A percentile compares a stretch with the other conserved stretches of the same genome.
Conservation (phyloP, 2,329 filamentous ascomycete species). For the Arachnomyces sp. region DNA sequence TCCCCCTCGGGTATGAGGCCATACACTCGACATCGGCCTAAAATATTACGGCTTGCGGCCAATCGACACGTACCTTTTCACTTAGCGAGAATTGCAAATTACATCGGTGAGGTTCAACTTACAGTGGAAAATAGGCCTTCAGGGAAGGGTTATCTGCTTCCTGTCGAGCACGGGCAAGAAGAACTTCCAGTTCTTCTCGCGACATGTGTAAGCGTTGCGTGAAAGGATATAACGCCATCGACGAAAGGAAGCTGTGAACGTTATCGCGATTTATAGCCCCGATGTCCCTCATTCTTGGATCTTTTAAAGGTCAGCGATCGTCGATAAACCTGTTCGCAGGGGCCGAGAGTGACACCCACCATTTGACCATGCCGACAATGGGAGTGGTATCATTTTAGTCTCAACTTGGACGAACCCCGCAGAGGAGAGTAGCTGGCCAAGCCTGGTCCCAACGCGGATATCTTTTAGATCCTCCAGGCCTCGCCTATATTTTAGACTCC, state of each 20-base stretch:
- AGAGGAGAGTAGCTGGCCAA: conserved; percentile 50
- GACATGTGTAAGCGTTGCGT: conserved; percentile 35
- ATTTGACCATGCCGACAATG: conserved; percentile 60
- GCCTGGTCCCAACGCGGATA: conserved; percentile 53
- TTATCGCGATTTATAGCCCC: conserved; percentile 34
- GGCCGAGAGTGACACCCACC: conserved; percentile 38
- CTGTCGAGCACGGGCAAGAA: conserved; percentile 29
- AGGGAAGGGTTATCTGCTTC: conserved; percentile 30
- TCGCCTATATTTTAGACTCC: conserved; percentile 58
- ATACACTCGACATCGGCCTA: too few species aligned
- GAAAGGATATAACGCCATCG: conserved; percentile 38
- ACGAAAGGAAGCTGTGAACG: conserved; percentile 28
- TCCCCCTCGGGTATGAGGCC: too few species aligned
- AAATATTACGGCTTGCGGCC: conserved; percentile 27
- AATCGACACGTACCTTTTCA: conserved; percentile 34
- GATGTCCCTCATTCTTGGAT: conserved; percentile 34
- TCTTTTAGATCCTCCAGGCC: conserved; percentile 58
- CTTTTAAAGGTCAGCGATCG: conserved; percentile 25
- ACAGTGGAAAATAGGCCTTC: conserved; percentile 41
- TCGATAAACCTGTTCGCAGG: not conserved
- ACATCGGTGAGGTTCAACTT: conserved; percentile 13
- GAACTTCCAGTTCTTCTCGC: conserved; percentile 26
- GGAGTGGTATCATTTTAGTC: conserved; percentile 55
- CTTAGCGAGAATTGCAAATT: conserved; percentile 13
- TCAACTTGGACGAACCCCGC: conserved; percentile 64